A percentile compares a stretch with the other conserved stretches of the same genome.
These are phyloP conservation scores for Chalciporus pseudorubinellus DNA, from an alignment of 768 basidiomycete genomes.

Conservation along the genomic window DNA sequence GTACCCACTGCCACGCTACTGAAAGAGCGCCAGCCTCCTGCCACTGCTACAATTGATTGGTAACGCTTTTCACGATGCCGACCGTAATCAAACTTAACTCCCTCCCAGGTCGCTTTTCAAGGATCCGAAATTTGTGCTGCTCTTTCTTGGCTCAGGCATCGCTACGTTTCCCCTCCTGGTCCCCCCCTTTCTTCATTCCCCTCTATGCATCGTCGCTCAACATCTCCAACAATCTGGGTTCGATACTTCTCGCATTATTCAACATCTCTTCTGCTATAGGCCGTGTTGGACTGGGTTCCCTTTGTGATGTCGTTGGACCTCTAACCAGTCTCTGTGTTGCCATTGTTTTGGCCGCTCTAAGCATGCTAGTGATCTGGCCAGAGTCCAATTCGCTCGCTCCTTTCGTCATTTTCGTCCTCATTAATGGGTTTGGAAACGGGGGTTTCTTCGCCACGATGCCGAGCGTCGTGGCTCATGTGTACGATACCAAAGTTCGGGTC, in stretches of 20 bases:
- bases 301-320: constrained; percentile 32
- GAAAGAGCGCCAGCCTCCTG: constrained; percentile 20
- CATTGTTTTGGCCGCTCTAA: constrained; percentile 28
- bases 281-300: constrained; percentile 27
- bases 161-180: constrained; percentile 38
- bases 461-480: constrained; percentile 30
- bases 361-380: constrained; percentile 32
- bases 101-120: constrained; percentile 27
- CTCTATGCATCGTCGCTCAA: constrained; percentile 32
- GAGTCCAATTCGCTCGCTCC: constrained; percentile 22
- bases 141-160: constrained; percentile 33
- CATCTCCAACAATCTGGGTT: constrained; percentile 21
- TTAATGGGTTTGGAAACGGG: constrained; percentile 31
- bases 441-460: constrained; percentile 36
- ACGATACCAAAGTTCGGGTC: constrained; percentile 28
- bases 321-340: constrained; percentile 27
- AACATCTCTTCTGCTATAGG: constrained; percentile 36
- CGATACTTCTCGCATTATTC: constrained; percentile 34
- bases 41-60: constrained; percentile 23
- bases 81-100: neutral
- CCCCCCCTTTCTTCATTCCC: constrained; percentile 37
- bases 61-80: neutral
- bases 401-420: constrained; percentile 26
- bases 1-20: constrained; percentile 30
- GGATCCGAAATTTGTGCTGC: constrained; percentile 26